Base-by-base conservation (phyloP, 805 yeast genomes). In the Tetrapisispora iriomotensis region DNA sequence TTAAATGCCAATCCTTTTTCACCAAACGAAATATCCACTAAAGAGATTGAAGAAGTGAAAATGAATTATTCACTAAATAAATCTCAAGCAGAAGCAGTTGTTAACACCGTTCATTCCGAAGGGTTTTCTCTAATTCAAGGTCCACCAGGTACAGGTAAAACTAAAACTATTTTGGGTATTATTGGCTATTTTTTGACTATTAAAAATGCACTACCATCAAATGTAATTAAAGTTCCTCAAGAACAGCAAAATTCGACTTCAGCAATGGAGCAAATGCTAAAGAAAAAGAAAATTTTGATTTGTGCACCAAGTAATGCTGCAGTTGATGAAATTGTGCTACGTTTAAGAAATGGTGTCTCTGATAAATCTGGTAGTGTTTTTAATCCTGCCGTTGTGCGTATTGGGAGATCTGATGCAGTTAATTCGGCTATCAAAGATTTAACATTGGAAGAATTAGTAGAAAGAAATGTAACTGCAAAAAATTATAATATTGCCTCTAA, bases 291-390 rank as follows among this genome's bases (percentile, higher is more conserved):
- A 42, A 75, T 92, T 1, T 64, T 92, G 37, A 77, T 92, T 15
- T 94, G 98, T 72, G 97, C 98, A 1, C 99, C 99, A 3, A 85
- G 96, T 57, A 92, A 92, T 65, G 99, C 99, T 1, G 99, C 99
- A 12, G 96, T 92, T 3, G 99, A 92, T 62, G 98, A 94, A 56
- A 68, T 92, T 44, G 92, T 87, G 12, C 51, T 87, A 15, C 79
- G 99, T 56, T 65, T 92, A 43, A 77, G 80, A 47, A 68, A 66
- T 15, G 96, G 96, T 6, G 77, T 88, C 1, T 60, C 61, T 31
- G 68, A 73, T 46, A 63, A 79, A 17, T 57, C 63, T 26, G 90
- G 90, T 1, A 60, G 61, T 10, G 45, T 53, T 1, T 72, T 75
- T 44, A 57, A 58, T 1, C 94, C 95, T 0, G 71, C 69, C 20